phyloP scores from a whole-genome alignment of 306 rosid species.

The Gastrolobium bilobum region DNA sequence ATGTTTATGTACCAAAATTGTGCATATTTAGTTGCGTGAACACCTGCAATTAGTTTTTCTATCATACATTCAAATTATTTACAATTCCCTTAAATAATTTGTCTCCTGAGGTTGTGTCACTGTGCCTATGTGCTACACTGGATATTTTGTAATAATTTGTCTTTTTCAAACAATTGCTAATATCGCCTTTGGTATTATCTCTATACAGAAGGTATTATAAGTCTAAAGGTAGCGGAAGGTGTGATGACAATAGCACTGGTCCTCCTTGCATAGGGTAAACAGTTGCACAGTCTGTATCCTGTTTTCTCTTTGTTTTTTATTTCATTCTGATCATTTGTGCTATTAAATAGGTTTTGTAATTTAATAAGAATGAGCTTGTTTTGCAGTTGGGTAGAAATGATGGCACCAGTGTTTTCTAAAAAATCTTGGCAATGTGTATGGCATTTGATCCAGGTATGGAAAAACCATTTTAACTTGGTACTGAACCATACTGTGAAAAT shows the following conservation, averaged over 20 bases:
- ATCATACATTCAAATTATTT: constrained; percentile 22
- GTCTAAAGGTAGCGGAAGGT: constrained; percentile 78
- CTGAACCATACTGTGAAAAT: constrained; percentile 28
- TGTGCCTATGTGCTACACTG: background rate
- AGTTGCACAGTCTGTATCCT: constrained; percentile 8
- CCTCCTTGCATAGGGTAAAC: constrained; percentile 95
- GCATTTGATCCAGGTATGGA: constrained; percentile 91
- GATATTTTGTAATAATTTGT: background rate
- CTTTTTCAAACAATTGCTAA: constrained; percentile 16
- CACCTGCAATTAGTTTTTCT: constrained; percentile 15
- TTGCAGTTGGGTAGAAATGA: constrained; percentile 97
- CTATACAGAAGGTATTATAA: constrained; percentile 81
- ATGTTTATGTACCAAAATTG: background rate
- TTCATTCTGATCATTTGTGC: background rate
- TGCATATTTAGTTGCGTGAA: constrained; percentile 9
- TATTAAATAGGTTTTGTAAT: constrained; percentile 31
- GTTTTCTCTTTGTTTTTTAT: constrained; percentile 30
- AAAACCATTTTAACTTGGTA: constrained; percentile 29
- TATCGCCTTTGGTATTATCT: constrained; percentile 34
- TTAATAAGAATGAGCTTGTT: constrained; percentile 43
- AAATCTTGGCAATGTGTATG: constrained; percentile 88
- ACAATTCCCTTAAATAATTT: constrained; percentile 29
- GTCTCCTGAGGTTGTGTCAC: constrained; percentile 3
- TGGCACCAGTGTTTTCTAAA: constrained; percentile 95
- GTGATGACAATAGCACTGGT: constrained; percentile 69